Percentiles rank a stretch among this genome's conserved stretches.
Conservation (phyloP, 179 eudicot species). For the Nepenthes alata region DNA sequence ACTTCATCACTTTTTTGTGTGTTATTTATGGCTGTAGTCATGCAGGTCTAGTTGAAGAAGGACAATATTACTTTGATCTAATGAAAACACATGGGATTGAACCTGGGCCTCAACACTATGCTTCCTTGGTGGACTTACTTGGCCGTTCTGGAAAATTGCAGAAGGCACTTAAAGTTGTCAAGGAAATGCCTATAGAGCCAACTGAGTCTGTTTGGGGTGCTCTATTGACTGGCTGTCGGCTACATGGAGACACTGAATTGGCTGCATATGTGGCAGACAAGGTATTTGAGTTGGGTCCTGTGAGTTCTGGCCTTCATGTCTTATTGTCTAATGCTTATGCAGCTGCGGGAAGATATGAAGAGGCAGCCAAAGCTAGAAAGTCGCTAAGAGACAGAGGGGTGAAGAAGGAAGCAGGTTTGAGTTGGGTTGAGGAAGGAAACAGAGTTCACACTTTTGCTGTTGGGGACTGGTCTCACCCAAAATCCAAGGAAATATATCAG, state of each 20-base stretch:
- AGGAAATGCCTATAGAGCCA: constrained; percentile 65
- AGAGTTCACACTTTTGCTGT: constrained; percentile 58
- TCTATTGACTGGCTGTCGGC: constrained; percentile 63
- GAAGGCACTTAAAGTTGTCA: constrained; percentile 46
- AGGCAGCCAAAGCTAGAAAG: constrained; percentile 79
- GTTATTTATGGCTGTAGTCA: constrained; percentile 83
- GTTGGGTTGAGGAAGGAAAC: constrained; percentile 87
- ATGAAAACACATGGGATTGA: constrained; percentile 57
- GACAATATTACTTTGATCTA: constrained; percentile 44
- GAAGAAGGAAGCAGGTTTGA: constrained; percentile 82
- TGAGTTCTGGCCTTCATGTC: constrained; percentile 61
- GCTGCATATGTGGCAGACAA: constrained; percentile 78
- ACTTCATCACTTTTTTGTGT: constrained; percentile 74
- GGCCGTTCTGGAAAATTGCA: constrained; percentile 75
- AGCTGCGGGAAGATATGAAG: constrained; percentile 64
- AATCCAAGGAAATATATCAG: constrained; percentile 37
- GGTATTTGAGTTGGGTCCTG: constrained; percentile 52
- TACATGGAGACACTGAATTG: constrained; percentile 50
- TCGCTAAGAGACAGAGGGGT: constrained; percentile 64
- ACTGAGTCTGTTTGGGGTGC: constrained; percentile 91
- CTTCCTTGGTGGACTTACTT: constrained; percentile 73
- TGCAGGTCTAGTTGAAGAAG: constrained; percentile 64
- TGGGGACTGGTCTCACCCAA: constrained; percentile 51
- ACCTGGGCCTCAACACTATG: constrained; percentile 70
- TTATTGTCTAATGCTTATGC: constrained; percentile 66